Percentiles rank a stretch among this genome's conserved stretches.
Evolutionary conservation across 257 asterid species (phyloP).

Genomic region (Fraxinus cuspidata): DNA sequence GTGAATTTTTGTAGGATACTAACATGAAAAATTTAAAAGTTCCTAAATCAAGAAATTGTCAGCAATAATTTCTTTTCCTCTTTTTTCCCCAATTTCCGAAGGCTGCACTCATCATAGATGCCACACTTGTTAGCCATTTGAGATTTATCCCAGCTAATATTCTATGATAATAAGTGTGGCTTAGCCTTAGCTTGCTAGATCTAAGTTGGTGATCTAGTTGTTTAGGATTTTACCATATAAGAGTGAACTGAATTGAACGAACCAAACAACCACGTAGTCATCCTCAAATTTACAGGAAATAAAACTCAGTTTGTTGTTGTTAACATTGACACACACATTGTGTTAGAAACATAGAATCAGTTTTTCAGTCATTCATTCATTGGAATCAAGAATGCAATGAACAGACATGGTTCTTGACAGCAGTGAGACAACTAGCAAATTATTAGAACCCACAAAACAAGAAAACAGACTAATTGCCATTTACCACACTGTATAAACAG

Average conservation of each 20-base stretch:
- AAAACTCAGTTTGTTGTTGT: background rate
- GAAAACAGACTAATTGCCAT: slow-evolving; percentile 20
- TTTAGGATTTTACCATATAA: background rate
- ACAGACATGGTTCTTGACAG: background rate
- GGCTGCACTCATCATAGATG: background rate
- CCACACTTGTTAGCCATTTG: background rate
- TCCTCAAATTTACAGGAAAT: background rate
- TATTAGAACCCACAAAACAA: background rate
- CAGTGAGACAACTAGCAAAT: background rate
- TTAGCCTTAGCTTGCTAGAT: background rate
- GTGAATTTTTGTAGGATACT: background rate
- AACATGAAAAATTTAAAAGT: no score
- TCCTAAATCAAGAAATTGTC: background rate
- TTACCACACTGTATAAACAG: background rate
- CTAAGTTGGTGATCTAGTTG: background rate
- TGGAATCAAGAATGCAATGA: background rate
- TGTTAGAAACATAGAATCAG: background rate
- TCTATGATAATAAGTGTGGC: no score
- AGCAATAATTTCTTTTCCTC: background rate
- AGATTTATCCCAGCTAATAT: background rate
- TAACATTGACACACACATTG: background rate
- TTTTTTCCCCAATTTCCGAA: background rate
- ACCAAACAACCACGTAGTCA: background rate
- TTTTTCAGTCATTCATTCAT: background rate
- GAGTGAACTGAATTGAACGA: background rate